Conservation (phyloP, 495 filamentous ascomycete species). For the Elasticomyces elasticus region DNA sequence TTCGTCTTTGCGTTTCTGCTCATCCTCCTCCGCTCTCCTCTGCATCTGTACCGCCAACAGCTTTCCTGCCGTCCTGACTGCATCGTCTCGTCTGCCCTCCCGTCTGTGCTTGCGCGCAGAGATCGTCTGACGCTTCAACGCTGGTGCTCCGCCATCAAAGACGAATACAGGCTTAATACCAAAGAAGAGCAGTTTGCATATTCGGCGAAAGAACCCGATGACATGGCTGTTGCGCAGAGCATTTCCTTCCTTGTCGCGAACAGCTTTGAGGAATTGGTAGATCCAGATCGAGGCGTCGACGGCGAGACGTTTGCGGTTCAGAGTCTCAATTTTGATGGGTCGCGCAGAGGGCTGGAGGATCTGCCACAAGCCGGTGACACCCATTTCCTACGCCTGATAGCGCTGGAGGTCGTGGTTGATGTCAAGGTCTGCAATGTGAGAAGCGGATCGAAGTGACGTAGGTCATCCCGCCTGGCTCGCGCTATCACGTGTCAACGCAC, state of each 20-base stretch:
- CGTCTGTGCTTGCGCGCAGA: slow-evolving; percentile 63
- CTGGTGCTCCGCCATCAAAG: slow-evolving; percentile 90
- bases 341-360: slow-evolving; percentile 85
- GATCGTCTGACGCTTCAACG: slow-evolving; percentile 85
- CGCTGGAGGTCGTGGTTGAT: neutral
- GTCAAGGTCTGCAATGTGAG: neutral
- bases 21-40: slow-evolving; percentile 73
- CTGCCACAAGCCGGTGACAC: slow-evolving; percentile 95
- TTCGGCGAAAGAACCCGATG: slow-evolving; percentile 93
- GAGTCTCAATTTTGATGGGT: slow-evolving; percentile 84
- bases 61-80: slow-evolving; percentile 76
- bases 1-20: slow-evolving; percentile 49
- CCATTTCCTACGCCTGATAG: slow-evolving; percentile 48
- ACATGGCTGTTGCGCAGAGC: slow-evolving; percentile 90
- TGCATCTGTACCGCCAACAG: slow-evolving; percentile 89
- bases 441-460: too few species aligned
- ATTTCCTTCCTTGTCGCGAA: slow-evolving; percentile 96
- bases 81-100: slow-evolving; percentile 89
- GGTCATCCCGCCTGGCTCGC: too few species aligned
- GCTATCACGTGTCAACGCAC: too few species aligned
- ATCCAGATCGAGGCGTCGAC: slow-evolving; percentile 99
- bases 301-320: slow-evolving; percentile 88
- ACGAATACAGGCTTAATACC: slow-evolving; percentile 97
- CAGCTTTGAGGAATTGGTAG: slow-evolving; percentile 97
- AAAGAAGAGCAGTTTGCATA: slow-evolving; percentile 92